Evolutionary conservation across 2,329 filamentous ascomycete genomes (phyloP), one percentile per base, ranked within the genome.

Genomic region (Incumbomyces delicatus): DNA sequence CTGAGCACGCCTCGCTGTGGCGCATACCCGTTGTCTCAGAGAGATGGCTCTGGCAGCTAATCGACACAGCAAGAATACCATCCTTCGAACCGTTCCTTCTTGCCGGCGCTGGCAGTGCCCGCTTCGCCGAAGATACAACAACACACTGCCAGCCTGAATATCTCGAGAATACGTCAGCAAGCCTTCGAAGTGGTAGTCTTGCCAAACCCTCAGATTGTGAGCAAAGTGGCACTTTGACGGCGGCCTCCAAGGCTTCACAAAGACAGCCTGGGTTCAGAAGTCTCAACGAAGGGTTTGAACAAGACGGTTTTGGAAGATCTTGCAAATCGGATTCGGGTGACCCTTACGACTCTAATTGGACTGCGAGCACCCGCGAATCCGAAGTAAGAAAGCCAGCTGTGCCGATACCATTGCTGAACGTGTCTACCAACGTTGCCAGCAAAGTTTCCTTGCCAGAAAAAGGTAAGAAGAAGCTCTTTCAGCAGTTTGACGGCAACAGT

Each of bases 1-100:
- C 92, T 14, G 78, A 83, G 37, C 81, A 87, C 59, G 88, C 88
- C 0, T 63, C 79, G 7, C 75, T 81, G 56, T 86, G 85, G 73
- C 75, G 75, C 3, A 83, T 96, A 10, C 86, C 88, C 1, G 79
- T 90, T n/a, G 85, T 96, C 10, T 76, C 76, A 6, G 77, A 79
- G 14, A 77, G 83, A 17, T 98, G 92, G 92, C 71, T 98, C 2
- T 92, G 85, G 81, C 76, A 82, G 43, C 92, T 85, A 54, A 80
- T 95, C 42, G 71, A 73, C 44, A 62, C 60, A 38, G 58, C 76
- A 27, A 62, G 69, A 45, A 69, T 66, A 56, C 67, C 75, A 47
- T 58, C 71, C 10, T 74, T 73, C 41, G 63, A 68, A 17, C 42
- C 42, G 13, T 45, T 37, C 14, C 8, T 13, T 17, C 5, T 44